Percentiles rank a stretch among this genome's conserved stretches.
These are phyloP conservation scores for Pythium dissimile DNA, from an alignment of 352 stramenopile species.

Conservation along the genomic window DNA sequence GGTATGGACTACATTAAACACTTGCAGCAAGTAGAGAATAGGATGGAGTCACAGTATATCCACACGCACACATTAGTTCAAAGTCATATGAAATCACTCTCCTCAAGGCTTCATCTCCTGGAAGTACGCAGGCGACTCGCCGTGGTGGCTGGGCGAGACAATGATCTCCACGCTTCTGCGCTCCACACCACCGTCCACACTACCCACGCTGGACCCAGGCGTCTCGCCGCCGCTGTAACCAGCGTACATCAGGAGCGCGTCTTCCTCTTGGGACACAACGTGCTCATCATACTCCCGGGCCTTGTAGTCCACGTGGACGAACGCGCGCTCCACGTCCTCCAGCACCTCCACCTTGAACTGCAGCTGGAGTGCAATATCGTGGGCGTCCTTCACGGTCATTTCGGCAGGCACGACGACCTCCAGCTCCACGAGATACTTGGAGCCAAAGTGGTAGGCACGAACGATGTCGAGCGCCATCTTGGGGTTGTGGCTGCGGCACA, in stretches of 20 bases:
- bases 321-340: slow-evolving; percentile 87
- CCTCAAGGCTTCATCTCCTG: slow-evolving; percentile 22
- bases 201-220: slow-evolving; percentile 7
- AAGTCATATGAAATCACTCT: not conserved
- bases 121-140: slow-evolving; percentile 13
- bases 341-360: slow-evolving; percentile 83
- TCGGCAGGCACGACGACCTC: slow-evolving; percentile 90
- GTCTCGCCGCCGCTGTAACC: slow-evolving; percentile 21
- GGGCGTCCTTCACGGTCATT: slow-evolving; percentile 88
- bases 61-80: not conserved
- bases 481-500: slow-evolving; percentile 70
- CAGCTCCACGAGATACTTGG: slow-evolving; percentile 93
- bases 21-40: too few relatives aligned
- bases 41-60: not conserved
- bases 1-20: too few relatives aligned
- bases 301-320: slow-evolving; percentile 93
- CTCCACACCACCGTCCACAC: slow-evolving; percentile 1
- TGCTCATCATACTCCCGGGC: slow-evolving; percentile 76
- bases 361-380: slow-evolving; percentile 93
- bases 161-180: slow-evolving; percentile 7
- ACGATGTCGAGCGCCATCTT: slow-evolving; percentile 87
- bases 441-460: slow-evolving; percentile 92
- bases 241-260: slow-evolving; percentile 38
- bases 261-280: slow-evolving; percentile 55
- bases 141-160: slow-evolving; percentile 71